A percentile compares a stretch with the other conserved stretches of the same genome.
Evolutionary conservation across 371 early-diverging fungal species (phyloP).

Genomic region (Mycotypha africana): DNA sequence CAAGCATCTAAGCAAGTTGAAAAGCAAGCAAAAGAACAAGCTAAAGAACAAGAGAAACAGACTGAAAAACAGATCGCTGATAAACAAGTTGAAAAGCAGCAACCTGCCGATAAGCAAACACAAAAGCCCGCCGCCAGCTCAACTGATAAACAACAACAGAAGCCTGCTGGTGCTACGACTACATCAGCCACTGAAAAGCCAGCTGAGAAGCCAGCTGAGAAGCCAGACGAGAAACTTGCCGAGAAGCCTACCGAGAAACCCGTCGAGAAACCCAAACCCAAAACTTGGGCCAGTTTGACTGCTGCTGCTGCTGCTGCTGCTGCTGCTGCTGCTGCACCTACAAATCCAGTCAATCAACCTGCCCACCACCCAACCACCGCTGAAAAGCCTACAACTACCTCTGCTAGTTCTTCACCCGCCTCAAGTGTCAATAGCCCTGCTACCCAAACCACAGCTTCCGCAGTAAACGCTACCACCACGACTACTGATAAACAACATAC

Average conservation of each 20-base stretch:
- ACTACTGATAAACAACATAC: background rate
- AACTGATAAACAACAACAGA: too few relatives aligned
- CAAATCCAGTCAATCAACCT: background rate
- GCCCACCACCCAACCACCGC: slow-evolving; percentile 1
- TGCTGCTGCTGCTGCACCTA: background rate
- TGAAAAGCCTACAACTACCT: slow-evolving; percentile 1
- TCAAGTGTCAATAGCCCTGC: slow-evolving; percentile 6
- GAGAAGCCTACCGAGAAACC: background rate
- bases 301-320: slow-evolving; percentile 9
- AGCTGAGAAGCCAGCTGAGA: too few relatives aligned
- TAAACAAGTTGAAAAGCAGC: too few relatives aligned
- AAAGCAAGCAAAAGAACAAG: background rate
- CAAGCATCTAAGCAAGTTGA: background rate
- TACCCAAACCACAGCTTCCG: slow-evolving; percentile 3
- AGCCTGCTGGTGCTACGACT: too few relatives aligned
- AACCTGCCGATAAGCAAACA: too few relatives aligned
- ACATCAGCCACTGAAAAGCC: too few relatives aligned
- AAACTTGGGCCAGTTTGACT: slow-evolving; percentile 50
- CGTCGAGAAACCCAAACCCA: slow-evolving; percentile 15
- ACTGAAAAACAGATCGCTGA: too few relatives aligned
- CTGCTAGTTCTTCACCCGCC: background rate
- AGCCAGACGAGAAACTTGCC: too few relatives aligned
- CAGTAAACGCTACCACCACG: slow-evolving; percentile 1
- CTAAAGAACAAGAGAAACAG: slow-evolving; percentile 9
- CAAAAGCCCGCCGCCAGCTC: too few relatives aligned